A percentile compares a stretch with the other conserved stretches of the same genome.
Conservation (phyloP, 2,329 filamentous ascomycete species). For the Lachnellula arida region DNA sequence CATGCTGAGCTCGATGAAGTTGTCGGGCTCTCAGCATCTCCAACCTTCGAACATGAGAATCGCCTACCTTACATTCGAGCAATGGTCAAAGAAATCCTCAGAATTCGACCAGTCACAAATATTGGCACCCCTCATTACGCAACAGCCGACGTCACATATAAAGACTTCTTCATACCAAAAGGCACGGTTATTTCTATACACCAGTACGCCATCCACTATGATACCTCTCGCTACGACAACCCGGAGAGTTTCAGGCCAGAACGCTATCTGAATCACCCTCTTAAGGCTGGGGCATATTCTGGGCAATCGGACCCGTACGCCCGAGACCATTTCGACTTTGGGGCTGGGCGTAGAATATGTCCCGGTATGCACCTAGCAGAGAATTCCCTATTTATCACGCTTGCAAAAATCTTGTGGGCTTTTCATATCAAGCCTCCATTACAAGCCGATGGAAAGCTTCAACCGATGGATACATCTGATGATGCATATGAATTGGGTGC, state of each 20-base stretch:
- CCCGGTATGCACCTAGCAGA: conserved; percentile 44
- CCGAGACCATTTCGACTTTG: conserved; percentile 34
- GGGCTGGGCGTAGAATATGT: conserved; percentile 44
- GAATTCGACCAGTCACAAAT: conserved; percentile 41
- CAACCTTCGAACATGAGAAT: conserved; percentile 40
- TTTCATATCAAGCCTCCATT: conserved; percentile 42
- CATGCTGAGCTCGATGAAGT: conserved; percentile 44
- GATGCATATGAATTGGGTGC: conserved; percentile 2
- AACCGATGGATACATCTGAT: background rate
- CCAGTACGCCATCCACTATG: conserved; percentile 33
- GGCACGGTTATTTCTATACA: conserved; percentile 35
- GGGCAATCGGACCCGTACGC: conserved; percentile 49
- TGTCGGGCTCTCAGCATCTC: conserved; percentile 41
- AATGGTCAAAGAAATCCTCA: conserved; percentile 42
- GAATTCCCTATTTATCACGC: background rate
- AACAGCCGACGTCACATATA: conserved; percentile 50
- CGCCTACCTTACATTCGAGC: conserved; percentile 40
- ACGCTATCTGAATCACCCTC: conserved; percentile 27
- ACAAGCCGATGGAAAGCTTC: conserved; percentile 28
- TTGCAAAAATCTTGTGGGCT: conserved; percentile 8
- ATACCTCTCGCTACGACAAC: conserved; percentile 36
- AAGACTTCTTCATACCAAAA: conserved; percentile 46
- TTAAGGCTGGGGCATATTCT: conserved; percentile 29
- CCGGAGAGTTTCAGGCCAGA: conserved; percentile 41
- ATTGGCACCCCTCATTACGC: conserved; percentile 49